Base-by-base conservation (phyloP, 306 rosid species). In the Mimosa pudica region DNA sequence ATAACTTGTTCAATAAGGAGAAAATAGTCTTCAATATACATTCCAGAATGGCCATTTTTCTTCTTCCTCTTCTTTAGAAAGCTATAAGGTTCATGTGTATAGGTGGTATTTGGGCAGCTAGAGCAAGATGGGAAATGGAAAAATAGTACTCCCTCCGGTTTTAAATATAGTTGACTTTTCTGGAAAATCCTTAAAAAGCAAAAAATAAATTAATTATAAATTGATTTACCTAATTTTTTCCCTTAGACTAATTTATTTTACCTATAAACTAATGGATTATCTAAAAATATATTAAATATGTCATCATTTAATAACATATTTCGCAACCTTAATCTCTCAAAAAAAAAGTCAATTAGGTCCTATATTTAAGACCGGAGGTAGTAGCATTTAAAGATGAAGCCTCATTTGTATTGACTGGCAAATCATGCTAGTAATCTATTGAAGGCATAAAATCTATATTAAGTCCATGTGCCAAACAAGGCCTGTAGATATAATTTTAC, bases 61-160 rank as follows among this genome's bases (percentile, higher is more conserved):
- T 60, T 24, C 14, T 32, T 14, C 38, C 17, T 61, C 38, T 30
- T 61, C 38, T 38, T 61, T 61, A 9, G 64, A 58, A 58, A 58
- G 35, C 64, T 6, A 20, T 8, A 20, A 58, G 32, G 33, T 58
- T 13, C 64, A 20, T 18, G 14, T 18, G 18, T 18, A n/a, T n/a
- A 7, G 63, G 65, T 0, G 36, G 11, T 8, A 18, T 24, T 60
- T 33, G 14, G 9, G 65, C 36, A 1, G 66, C 38, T 30, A 61
- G 66, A 61, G 66, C 16, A 61, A 61, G 35, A 58, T 58, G 65
- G 65, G 24, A 58, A 58, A 24, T 33, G 65, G 24, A 58, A 58
- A 24, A 11, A 8, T 58, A 58, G 30, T 24, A 24, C 30, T 24
- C 30, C 30, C 30, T 24, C 30, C 30, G 30, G 30, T 24, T 24